Base-by-base conservation (phyloP, 805 yeast species). In the Pichia deserticola region DNA sequence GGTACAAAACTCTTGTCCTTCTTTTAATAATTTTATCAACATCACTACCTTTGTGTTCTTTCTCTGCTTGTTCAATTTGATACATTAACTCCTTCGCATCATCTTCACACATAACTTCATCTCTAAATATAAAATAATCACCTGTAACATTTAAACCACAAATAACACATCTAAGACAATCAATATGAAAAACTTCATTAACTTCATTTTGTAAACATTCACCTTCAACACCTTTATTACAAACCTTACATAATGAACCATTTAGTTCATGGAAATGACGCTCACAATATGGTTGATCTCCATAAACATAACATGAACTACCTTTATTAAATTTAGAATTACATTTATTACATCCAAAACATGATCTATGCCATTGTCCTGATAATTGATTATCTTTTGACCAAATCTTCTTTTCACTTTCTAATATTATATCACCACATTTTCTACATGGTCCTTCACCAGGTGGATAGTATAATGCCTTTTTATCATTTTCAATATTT, bases 331-430 rank as follows among this genome's bases (percentile, higher is more conserved):
- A 86, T 37, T 65, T 66, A 2, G 73, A 61, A 8, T 66, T 66
- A 69, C 98, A 92, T 11, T 72, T 66, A 20, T 73, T 67, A 70
- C 99, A 93, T 12, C 71, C 70, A 71, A 93, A 92, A 63, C 99
- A 93, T 13, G 73, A 67, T 38, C 95, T 75, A 63, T 93, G 99
- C 98, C 98, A 93, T 63, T 89, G 92, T 0, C 97, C 98, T 1
- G 88, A 77, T 42, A 86, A 69, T 60, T 83, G 89, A n/a, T 83
- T 86, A 49, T 86, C 86, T 57, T 82, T 85, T n/a, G 96, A 87
- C 67, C 82, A 85, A 20, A 92, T 85, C 0, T 93, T 74, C 60
- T 84, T 87, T 46, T 64, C 65, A 9, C 55, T 52, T 1, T 80
- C 73, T 1, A 56, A 54, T 33, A 90, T 81, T n/a, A 66, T 71